phyloP scores from a whole-genome alignment of 2,329 filamentous ascomycete genomes.

The Colletotrichum melonis region DNA sequence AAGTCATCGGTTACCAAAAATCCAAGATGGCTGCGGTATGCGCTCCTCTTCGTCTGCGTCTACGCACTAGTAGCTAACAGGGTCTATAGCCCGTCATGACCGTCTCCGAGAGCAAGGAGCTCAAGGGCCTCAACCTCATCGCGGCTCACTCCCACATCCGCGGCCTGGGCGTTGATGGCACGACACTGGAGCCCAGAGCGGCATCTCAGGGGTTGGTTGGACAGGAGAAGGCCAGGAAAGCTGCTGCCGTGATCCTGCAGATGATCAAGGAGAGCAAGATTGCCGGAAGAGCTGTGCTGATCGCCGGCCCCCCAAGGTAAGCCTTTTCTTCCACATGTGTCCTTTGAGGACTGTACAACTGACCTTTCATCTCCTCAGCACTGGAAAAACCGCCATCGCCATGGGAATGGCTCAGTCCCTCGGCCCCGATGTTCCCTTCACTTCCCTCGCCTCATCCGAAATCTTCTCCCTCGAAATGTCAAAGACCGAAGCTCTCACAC shows the following conservation, averaged over 20 bases:
- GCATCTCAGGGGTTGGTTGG: conserved; percentile 94
- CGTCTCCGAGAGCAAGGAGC: conserved; percentile 94
- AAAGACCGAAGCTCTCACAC: conserved; percentile 97
- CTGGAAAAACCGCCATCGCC: conserved; percentile 97
- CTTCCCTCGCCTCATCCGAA: conserved; percentile 93
- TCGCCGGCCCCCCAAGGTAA: conserved; percentile 90
- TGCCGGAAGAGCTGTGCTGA: conserved; percentile 91
- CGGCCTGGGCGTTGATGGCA: conserved; percentile 91
- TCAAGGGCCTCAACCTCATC: conserved; percentile 96
- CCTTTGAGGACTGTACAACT: conserved; percentile 15
- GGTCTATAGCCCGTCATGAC: conserved; percentile 71
- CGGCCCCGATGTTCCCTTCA: conserved; percentile 94
- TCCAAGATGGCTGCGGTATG: conserved; percentile 65
- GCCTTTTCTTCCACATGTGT: background rate
- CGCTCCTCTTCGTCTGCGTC: background rate
- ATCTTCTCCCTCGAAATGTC: conserved; percentile 99
- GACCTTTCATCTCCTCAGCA: conserved; percentile 64
- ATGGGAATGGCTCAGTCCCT: conserved; percentile 99
- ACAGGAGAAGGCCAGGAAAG: conserved; percentile 96
- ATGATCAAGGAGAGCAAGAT: conserved; percentile 99
- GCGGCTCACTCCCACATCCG: conserved; percentile 98
- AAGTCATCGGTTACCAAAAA: conserved; percentile 3
- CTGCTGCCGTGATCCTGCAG: conserved; percentile 93
- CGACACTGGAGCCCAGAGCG: conserved; percentile 87
- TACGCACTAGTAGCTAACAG: conserved; percentile 5